Percentiles rank a stretch among this genome's conserved stretches.
Evolutionary conservation across 2,329 filamentous ascomycete species (phyloP).

Genomic region (Plenodomus lindquistii): DNA sequence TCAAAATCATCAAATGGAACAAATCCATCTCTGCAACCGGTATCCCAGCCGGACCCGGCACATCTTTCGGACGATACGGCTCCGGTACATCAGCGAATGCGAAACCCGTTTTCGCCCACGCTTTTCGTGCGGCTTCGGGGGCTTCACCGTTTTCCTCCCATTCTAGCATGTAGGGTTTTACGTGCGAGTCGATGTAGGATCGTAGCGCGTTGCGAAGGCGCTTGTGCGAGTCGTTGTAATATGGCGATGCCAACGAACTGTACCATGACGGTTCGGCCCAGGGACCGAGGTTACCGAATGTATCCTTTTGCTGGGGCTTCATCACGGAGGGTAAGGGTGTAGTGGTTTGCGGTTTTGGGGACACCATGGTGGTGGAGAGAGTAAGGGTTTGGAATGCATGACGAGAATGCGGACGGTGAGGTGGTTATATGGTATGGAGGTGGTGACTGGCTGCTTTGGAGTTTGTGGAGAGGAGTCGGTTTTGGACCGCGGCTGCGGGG

Average conservation of each 20-base stretch:
- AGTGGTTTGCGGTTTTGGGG: slow-evolving; percentile 12
- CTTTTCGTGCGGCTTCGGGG: slow-evolving; percentile 50
- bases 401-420: background rate
- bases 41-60: slow-evolving; percentile 44
- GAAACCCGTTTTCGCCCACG: slow-evolving; percentile 49
- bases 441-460: slow-evolving; percentile 1
- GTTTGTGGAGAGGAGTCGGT: background rate
- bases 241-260: slow-evolving; percentile 57
- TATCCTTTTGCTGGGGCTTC: slow-evolving; percentile 27
- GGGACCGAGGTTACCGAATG: slow-evolving; percentile 44
- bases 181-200: slow-evolving; percentile 61
- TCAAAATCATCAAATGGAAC: slow-evolving; percentile 54
- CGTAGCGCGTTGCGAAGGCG: slow-evolving; percentile 61
- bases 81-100: slow-evolving; percentile 50
- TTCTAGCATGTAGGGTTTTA: slow-evolving; percentile 62
- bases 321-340: slow-evolving; percentile 21
- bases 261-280: slow-evolving; percentile 55
- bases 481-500: background rate
- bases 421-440: background rate
- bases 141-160: slow-evolving; percentile 62
- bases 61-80: slow-evolving; percentile 47
- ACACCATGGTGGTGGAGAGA: slow-evolving; percentile 9
- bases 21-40: slow-evolving; percentile 42
- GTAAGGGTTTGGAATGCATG: background rate
- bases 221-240: slow-evolving; percentile 66